Evolutionary conservation across 2,329 filamentous ascomycete species (phyloP).

Genomic region (Fusarium brevicatenulatum): DNA sequence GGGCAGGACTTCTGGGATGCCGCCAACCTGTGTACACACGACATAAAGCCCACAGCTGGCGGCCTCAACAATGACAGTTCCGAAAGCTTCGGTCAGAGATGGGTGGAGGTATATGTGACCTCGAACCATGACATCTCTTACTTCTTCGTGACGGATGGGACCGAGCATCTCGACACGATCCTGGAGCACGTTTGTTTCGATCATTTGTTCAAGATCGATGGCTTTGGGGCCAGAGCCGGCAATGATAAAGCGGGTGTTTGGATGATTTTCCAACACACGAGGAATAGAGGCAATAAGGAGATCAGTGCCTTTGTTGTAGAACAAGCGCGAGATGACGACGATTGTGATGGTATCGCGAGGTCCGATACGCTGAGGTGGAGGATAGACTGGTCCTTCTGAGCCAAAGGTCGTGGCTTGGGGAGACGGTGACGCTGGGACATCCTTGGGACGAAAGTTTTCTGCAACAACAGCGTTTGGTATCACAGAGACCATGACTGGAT

Average conservation of each 20-base stretch:
- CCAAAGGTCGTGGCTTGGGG: slow-evolving; percentile 48
- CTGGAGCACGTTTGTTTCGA: slow-evolving; percentile 93
- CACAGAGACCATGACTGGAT: slow-evolving; percentile 96
- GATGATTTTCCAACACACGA: slow-evolving; percentile 86
- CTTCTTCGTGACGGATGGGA: slow-evolving; percentile 92
- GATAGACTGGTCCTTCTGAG: slow-evolving; percentile 48
- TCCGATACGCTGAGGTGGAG: slow-evolving; percentile 74
- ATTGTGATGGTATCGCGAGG: slow-evolving; percentile 93
- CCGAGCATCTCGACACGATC: slow-evolving; percentile 94
- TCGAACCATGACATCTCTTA: slow-evolving; percentile 95
- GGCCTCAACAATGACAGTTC: slow-evolving; percentile 97
- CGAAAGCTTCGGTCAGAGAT: slow-evolving; percentile 94
- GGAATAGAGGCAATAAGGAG: slow-evolving; percentile 96
- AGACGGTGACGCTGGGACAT: slow-evolving; percentile 50
- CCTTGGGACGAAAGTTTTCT: slow-evolving; percentile 85
- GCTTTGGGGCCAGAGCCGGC: slow-evolving; percentile 95
- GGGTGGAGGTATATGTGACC: slow-evolving; percentile 98
- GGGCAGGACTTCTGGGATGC: slow-evolving; percentile 95
- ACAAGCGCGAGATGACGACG: slow-evolving; percentile 94
- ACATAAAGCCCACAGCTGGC: slow-evolving; percentile 96
- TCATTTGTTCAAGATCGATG: slow-evolving; percentile 97
- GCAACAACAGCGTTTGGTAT: slow-evolving; percentile 98
- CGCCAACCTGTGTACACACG: slow-evolving; percentile 94
- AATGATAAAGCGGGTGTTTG: slow-evolving; percentile 96
- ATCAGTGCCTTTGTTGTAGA: slow-evolving; percentile 99